Evolutionary conservation across 2,329 filamentous ascomycete species (phyloP).

Genomic region (Xylaria polymorpha): DNA sequence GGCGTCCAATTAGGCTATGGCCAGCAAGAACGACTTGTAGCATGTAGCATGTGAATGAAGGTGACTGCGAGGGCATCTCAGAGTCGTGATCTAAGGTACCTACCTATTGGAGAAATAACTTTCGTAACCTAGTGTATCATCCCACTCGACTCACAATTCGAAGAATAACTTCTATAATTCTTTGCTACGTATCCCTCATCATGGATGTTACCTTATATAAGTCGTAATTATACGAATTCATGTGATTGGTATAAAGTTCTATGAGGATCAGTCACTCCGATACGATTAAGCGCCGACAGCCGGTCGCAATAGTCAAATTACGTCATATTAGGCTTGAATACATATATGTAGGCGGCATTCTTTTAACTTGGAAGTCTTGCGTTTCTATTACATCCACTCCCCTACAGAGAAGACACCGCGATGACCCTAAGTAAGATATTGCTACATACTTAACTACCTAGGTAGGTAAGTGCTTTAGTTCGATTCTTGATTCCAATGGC

Average conservation of each 20-base stretch:
- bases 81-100: neutral
- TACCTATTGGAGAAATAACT: neutral
- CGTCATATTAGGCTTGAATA: conserved; percentile 24
- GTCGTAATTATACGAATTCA: neutral
- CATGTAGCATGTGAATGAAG: neutral
- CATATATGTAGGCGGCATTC: neutral
- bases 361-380: neutral
- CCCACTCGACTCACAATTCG: neutral
- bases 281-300: conserved; percentile 14
- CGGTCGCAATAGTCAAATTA: conserved; percentile 23
- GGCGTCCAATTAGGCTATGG: neutral
- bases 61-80: neutral
- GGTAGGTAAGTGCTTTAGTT: neutral
- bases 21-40: neutral
- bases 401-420: neutral
- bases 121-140: neutral
- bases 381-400: neutral
- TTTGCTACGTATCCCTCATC: neutral
- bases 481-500: neutral
- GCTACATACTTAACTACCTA: too few relatives aligned
- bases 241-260: neutral
- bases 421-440: neutral
- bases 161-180: neutral
- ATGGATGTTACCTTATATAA: neutral
- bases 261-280: neutral